A percentile compares a stretch with the other conserved stretches of the same genome.
phyloP scores from a whole-genome alignment of 495 filamentous ascomycete species.

The Aspergillus avenaceus region DNA sequence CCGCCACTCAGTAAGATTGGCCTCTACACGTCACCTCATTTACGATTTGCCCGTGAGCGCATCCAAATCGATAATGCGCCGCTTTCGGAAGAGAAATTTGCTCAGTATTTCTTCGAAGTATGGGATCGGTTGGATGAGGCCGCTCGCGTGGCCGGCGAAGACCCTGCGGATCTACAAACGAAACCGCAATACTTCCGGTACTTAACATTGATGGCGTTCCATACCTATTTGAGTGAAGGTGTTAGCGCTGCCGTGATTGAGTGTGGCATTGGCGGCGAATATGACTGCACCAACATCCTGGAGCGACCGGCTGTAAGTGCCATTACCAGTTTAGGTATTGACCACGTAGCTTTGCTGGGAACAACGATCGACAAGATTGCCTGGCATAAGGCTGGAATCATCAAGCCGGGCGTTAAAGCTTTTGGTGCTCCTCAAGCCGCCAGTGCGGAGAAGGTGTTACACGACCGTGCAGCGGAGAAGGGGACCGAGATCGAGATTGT shows the following conservation, averaged over 20 bases:
- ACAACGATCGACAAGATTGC: conserved; percentile 85
- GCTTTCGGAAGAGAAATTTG: conserved; percentile 71
- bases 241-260: conserved; percentile 85
- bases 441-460: conserved; percentile 63
- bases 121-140: conserved; percentile 72
- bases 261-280: conserved; percentile 90
- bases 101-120: conserved; percentile 82
- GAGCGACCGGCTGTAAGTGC: conserved; percentile 65
- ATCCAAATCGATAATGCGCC: conserved; percentile 78
- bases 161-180: conserved; percentile 39
- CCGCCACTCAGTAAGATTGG: conserved; percentile 58
- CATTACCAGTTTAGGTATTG: conserved; percentile 85
- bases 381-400: conserved; percentile 95
- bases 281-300: conserved; percentile 91
- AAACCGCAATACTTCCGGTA: conserved; percentile 91
- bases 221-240: conserved; percentile 75
- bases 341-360: conserved; percentile 78
- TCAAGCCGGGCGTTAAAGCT: conserved; percentile 66
- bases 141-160: conserved; percentile 41
- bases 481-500: conserved; percentile 58
- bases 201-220: conserved; percentile 84
- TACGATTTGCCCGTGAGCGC: conserved; percentile 82
- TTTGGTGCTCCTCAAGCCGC: conserved; percentile 72
- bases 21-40: conserved; percentile 84
- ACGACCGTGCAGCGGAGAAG: conserved; percentile 66